Percentiles rank a stretch among this genome's conserved stretches.
phyloP scores from a whole-genome alignment of 768 basidiomycete species.

The Ramaria sp. region DNA sequence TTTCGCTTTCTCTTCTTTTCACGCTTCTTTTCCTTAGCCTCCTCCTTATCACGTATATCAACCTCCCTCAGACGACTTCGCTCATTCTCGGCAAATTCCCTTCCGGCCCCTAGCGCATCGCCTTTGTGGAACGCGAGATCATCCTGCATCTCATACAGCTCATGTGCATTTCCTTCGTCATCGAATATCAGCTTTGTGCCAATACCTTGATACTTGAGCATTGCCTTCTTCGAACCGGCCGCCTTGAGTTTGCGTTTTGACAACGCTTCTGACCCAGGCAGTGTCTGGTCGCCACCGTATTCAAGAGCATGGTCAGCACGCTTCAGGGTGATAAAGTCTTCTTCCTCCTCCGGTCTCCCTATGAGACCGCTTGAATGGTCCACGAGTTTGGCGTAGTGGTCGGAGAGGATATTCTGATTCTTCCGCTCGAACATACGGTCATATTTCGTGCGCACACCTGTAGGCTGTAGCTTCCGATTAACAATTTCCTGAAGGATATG shows the following conservation, averaged over 20 bases:
- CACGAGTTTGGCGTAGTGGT: slow-evolving; percentile 83
- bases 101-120: slow-evolving; percentile 55
- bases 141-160: slow-evolving; percentile 74
- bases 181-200: slow-evolving; percentile 81
- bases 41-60: slow-evolving; percentile 68
- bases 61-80: slow-evolving; percentile 56
- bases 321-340: slow-evolving; percentile 91
- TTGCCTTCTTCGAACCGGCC: slow-evolving; percentile 60
- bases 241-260: slow-evolving; percentile 84
- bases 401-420: slow-evolving; percentile 85
- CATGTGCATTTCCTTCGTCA: slow-evolving; percentile 71
- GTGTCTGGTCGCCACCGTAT: slow-evolving; percentile 21
- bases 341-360: slow-evolving; percentile 33
- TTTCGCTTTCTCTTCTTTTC: slow-evolving; percentile 93
- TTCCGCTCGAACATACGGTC: slow-evolving; percentile 97
- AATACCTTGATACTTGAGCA: slow-evolving; percentile 47
- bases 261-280: slow-evolving; percentile 36
- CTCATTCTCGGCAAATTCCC: slow-evolving; percentile 64
- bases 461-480: neutral
- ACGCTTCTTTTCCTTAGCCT: slow-evolving; percentile 77
- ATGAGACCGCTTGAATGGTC: slow-evolving; percentile 40
- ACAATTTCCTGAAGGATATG: neutral
- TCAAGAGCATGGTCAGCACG: slow-evolving; percentile 76
- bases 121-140: slow-evolving; percentile 50
- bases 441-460: slow-evolving; percentile 76